Evolutionary conservation across 192 early-diverging fungal species (phyloP).

Genomic region (Linnemannia schmuckeri): DNA sequence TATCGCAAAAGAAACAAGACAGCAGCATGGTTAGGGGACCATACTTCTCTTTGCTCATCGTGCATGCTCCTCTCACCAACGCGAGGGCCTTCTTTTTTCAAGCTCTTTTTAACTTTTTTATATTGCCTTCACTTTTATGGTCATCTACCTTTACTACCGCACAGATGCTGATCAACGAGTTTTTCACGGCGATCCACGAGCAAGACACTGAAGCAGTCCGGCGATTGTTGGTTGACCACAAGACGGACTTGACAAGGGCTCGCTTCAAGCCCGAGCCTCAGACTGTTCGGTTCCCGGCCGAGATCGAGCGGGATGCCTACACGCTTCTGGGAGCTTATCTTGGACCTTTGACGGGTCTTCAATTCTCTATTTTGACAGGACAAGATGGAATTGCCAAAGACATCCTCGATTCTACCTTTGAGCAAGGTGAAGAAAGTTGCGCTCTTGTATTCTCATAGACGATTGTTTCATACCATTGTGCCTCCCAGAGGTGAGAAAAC

Average conservation of each 20-base stretch:
- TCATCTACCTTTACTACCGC: background rate
- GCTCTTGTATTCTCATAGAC: background rate
- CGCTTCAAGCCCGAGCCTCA: slow-evolving; percentile 31
- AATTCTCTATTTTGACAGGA: slow-evolving; percentile 73
- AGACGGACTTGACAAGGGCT: slow-evolving; percentile 41
- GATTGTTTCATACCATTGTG: background rate
- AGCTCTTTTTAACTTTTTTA: background rate
- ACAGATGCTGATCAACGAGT: slow-evolving; percentile 34
- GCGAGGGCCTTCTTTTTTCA: background rate
- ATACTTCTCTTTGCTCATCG: too few species aligned
- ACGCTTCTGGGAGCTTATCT: slow-evolving; percentile 78
- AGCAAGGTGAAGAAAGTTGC: slow-evolving; percentile 56
- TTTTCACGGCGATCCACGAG: slow-evolving; percentile 54
- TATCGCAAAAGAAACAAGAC: background rate
- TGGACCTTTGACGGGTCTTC: slow-evolving; percentile 71
- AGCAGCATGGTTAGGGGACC: background rate
- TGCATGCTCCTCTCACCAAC: background rate
- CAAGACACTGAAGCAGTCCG: slow-evolving; percentile 57
- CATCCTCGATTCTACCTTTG: slow-evolving; percentile 74
- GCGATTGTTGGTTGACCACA: slow-evolving; percentile 44
- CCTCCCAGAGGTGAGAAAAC: background rate
- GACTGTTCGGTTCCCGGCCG: slow-evolving; percentile 40
- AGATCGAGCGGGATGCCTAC: slow-evolving; percentile 73
- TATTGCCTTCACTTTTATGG: background rate
- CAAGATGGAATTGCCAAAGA: slow-evolving; percentile 73